phyloP scores from a whole-genome alignment of 345 rosid genomes.

The Linum trigynum region DNA sequence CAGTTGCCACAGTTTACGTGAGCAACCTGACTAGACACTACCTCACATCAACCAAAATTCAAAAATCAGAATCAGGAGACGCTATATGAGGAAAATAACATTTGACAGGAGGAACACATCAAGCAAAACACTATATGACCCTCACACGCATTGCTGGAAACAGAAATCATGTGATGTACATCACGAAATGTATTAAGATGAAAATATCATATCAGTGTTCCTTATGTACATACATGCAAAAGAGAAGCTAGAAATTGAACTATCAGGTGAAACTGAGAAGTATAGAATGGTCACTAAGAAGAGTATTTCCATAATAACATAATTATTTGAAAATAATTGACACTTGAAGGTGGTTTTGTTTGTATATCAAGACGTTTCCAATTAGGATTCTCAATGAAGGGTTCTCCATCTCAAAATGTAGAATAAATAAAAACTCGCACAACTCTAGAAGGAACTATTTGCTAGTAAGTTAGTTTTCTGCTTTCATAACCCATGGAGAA shows the following conservation, averaged over 20 bases:
- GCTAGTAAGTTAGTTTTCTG: neutral
- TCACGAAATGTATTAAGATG: neutral
- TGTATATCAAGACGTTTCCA: no score
- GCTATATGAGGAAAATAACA: neutral
- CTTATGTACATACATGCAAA: neutral
- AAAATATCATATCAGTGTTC: neutral
- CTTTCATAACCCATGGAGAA: neutral
- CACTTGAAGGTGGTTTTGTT: no score
- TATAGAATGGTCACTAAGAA: no score
- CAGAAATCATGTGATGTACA: neutral
- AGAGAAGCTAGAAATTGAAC: neutral
- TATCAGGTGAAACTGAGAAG: no score
- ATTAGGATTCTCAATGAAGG: no score
- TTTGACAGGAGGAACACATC: neutral
- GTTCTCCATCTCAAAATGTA: no score
- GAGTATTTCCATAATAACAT: no score
- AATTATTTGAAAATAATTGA: no score
- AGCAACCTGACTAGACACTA: constrained; percentile 52
- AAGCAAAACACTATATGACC: neutral
- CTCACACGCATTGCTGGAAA: neutral
- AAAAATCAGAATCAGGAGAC: no score
- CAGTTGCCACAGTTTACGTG: constrained; percentile 83
- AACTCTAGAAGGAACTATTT: neutral
- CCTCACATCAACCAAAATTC: constrained; percentile 12
- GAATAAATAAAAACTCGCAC: neutral